Evolutionary conservation across 1,139 yeast species (phyloP).

Genomic region (Magnusiomyces paraingens): DNA sequence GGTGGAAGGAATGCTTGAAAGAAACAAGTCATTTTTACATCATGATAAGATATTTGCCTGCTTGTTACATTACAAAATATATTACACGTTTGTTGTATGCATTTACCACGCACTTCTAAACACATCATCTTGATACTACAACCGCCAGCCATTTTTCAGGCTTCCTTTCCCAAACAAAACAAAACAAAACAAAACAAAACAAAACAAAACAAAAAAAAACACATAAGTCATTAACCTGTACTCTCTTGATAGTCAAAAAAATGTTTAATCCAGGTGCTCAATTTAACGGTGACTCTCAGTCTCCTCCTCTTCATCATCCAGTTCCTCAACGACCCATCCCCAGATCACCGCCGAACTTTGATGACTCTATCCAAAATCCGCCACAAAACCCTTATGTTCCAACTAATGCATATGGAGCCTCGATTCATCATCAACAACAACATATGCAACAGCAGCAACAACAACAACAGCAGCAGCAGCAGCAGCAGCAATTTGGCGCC

Average conservation of each 20-base stretch:
- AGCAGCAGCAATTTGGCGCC: conserved; percentile 5
- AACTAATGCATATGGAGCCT: conserved; percentile 11
- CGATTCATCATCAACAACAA: conserved; percentile 10
- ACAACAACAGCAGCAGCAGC: conserved; percentile 12
- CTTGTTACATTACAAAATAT: no score
- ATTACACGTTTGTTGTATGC: no score
- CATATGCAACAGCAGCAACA: conserved; percentile 11
- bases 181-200: no score
- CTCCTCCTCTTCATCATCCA: conserved; percentile 42
- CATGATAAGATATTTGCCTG: no score
- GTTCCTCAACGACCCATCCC: conserved; percentile 43
- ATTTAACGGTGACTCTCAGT: conserved; percentile 11
- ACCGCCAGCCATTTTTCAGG: no score
- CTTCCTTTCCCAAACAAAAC: no score
- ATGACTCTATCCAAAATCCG: conserved; percentile 16
- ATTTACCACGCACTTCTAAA: no score
- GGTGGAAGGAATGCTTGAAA: background rate
- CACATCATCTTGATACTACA: no score
- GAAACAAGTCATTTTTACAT: no score
- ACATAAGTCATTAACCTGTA: no score
- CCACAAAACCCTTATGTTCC: conserved; percentile 20
- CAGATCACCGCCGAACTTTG: conserved; percentile 33
- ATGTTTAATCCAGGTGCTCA: conserved; percentile 6
- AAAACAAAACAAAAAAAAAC: no score
- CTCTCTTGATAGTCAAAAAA: background rate